A percentile compares a stretch with the other conserved stretches of the same genome.
phyloP scores from a whole-genome alignment of 2,329 filamentous ascomycete genomes.

The Biscogniauxia mediterranea region DNA sequence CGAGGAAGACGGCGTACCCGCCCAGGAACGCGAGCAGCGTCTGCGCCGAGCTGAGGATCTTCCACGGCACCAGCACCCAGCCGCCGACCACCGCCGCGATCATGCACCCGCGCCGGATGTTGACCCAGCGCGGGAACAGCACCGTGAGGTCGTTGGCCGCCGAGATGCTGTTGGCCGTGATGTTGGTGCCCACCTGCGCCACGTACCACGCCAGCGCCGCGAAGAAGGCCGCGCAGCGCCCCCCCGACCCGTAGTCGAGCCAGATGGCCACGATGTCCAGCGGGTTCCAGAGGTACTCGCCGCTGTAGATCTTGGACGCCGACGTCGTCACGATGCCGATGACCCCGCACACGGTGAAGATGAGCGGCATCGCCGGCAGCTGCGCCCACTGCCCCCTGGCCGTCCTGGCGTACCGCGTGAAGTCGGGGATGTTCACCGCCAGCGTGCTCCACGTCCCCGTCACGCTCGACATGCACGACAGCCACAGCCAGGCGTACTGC shows the following conservation, averaged over 20 bases:
- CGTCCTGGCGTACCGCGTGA: slow-evolving; percentile 42
- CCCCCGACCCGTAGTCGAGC: slow-evolving; percentile 42
- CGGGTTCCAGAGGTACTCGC: slow-evolving; percentile 50
- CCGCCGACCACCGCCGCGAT: slow-evolving; percentile 52
- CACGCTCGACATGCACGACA: slow-evolving; percentile 46
- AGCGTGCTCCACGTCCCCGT: slow-evolving; percentile 41
- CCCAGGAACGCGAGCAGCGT: slow-evolving; percentile 65
- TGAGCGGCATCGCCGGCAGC: slow-evolving; percentile 44
- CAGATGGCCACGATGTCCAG: slow-evolving; percentile 45
- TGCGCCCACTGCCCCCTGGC: slow-evolving; percentile 40
- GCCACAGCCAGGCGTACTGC: slow-evolving; percentile 52
- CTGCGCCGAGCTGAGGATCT: slow-evolving; percentile 57
- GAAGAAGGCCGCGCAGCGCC: slow-evolving; percentile 43
- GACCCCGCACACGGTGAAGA: slow-evolving; percentile 47
- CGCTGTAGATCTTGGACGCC: slow-evolving; percentile 51
- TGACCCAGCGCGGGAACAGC: slow-evolving; percentile 52
- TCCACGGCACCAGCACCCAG: slow-evolving; percentile 64
- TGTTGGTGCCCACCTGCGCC: slow-evolving; percentile 55
- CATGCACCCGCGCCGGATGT: slow-evolving; percentile 55
- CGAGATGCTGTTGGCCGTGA: slow-evolving; percentile 54
- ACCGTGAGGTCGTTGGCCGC: slow-evolving; percentile 57
- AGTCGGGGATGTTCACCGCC: slow-evolving; percentile 54
- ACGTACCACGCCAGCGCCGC: slow-evolving; percentile 52
- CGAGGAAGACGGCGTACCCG: slow-evolving; percentile 58
- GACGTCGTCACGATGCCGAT: slow-evolving; percentile 59